Evolutionary conservation across 1,139 yeast species (phyloP), one percentile per base, ranked within the genome.

Genomic region (Yamadazyma friedrichii): DNA sequence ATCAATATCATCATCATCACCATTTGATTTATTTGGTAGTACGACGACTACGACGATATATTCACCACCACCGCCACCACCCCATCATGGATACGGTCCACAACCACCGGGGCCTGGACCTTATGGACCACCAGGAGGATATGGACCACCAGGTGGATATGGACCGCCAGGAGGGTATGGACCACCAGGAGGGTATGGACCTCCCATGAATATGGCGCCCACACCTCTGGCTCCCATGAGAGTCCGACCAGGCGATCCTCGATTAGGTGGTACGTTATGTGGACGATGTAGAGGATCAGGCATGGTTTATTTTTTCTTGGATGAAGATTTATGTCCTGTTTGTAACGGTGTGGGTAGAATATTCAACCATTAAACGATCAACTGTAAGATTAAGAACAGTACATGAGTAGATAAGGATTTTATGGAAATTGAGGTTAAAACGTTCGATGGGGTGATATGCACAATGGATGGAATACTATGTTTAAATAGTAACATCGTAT

Each of bases 201-300:
- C 33, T 11, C 13, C 13, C 2, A 33, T 33, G 43, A 35, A 41
- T 27, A n/a, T 12, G 6, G 6, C n/a, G 9, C 37, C 37, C 16
- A 30, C 33, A 6, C 47, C 46, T n/a, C 33, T 46, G 10, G 38
- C 43, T n/a, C 43, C 50, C 8, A 27, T 76, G 9, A 64, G 78
- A 26, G 85, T 86, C 1, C 61, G 56, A 9, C 95, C 96, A 0
- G 96, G 96, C 1, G 95, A 88, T 51, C 95, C 95, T 0, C 60
- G 91, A 17, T 65, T 88, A 10, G 96, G 96, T 0, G 96, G 96
- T 1, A 59, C 71, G 1, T 53, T 84, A 5, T 89, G 97, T 63
- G 91, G 91, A 0, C 63, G 80, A 40, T 89, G 96, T 54, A 59
- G 88, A 38, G 96, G 96, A 1, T 48, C 75, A 0, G 96, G 96